A percentile compares a stretch with the other conserved stretches of the same genome.
Evolutionary conservation across 768 basidiomycete genomes (phyloP).

Genomic region (Mycena galopus): DNA sequence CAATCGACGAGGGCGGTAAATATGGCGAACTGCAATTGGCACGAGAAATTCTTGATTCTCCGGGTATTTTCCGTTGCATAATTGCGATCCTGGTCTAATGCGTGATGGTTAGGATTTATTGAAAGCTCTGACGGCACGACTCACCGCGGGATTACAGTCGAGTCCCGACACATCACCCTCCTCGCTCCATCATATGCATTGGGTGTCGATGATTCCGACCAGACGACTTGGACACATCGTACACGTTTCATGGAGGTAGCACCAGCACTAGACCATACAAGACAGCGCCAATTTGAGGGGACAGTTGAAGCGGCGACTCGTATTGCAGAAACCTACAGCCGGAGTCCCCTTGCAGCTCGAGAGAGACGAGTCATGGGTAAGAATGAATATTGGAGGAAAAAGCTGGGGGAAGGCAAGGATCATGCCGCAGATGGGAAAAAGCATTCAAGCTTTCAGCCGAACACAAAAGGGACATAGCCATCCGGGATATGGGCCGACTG

Average conservation of each 20-base stretch:
- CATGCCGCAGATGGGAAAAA: constrained; percentile 33
- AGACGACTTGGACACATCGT: constrained; percentile 32
- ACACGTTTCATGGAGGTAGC: constrained; percentile 20
- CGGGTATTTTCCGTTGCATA: not conserved
- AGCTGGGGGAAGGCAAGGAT: constrained; percentile 17
- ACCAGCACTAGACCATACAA: constrained; percentile 16
- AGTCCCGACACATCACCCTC: constrained; percentile 39
- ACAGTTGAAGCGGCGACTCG: not conserved
- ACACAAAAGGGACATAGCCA: constrained; percentile 21
- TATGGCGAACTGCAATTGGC: constrained; percentile 34
- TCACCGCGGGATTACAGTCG: constrained; percentile 39
- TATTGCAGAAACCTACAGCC: constrained; percentile 11
- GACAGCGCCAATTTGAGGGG: constrained; percentile 8
- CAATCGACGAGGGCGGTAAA: constrained; percentile 34
- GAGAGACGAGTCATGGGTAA: constrained; percentile 1
- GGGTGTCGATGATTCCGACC: constrained; percentile 33
- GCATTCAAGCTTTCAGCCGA: constrained; percentile 5
- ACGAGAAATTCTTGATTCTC: constrained; percentile 14
- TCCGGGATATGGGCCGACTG: constrained; percentile 9
- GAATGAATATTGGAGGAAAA: constrained; percentile 26
- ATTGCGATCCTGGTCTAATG: too few relatives aligned
- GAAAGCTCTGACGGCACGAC: constrained; percentile 44
- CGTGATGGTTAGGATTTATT: constrained; percentile 32
- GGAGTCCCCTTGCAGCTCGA: constrained; percentile 4
- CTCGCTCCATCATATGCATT: constrained; percentile 32